These are phyloP conservation scores for Leccinum pachyderme DNA, from an alignment of 1,284 basidiomycete genomes.

Conservation along the genomic window DNA sequence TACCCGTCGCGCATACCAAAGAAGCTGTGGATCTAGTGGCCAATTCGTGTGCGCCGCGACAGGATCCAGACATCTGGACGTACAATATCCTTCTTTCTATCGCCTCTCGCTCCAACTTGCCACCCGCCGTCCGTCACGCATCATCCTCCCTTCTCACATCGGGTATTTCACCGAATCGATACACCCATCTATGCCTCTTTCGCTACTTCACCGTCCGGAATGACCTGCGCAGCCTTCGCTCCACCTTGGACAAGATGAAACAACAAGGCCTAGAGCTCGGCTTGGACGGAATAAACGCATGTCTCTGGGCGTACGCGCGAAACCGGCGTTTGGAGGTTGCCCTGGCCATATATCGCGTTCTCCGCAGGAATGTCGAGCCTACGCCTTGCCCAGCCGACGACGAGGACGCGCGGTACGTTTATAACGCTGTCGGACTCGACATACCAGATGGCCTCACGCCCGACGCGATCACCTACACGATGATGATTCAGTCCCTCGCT, in stretches of 20 bases:
- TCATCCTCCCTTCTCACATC: conserved; percentile 50
- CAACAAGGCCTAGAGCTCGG: conserved; percentile 52
- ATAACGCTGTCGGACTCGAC: conserved; percentile 44
- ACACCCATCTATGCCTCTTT: conserved; percentile 60
- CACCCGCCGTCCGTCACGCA: conserved; percentile 49
- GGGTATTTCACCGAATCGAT: conserved; percentile 51
- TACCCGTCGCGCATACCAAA: conserved; percentile 21
- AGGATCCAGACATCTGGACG: conserved; percentile 35
- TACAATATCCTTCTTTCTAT: conserved; percentile 65
- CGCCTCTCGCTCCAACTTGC: conserved; percentile 52
- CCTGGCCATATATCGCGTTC: conserved; percentile 57
- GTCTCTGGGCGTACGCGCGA: conserved; percentile 63
- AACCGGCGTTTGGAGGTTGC: conserved; percentile 55
- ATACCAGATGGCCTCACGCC: conserved; percentile 49
- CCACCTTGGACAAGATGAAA: conserved; percentile 51
- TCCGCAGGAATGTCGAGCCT: conserved; percentile 50
- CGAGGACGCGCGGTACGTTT: conserved; percentile 34
- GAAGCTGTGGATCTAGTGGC: not conserved
- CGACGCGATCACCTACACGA: conserved; percentile 64
- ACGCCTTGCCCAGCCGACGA: conserved; percentile 34
- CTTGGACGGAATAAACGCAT: conserved; percentile 62
- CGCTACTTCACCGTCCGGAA: conserved; percentile 50
- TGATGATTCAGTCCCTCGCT: conserved; percentile 66
- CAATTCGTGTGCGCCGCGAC: not conserved
- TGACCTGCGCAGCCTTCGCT: conserved; percentile 52